Evolutionary conservation across 331 rosid species (phyloP).

Genomic region (Rhamnella rubrinervis): DNA sequence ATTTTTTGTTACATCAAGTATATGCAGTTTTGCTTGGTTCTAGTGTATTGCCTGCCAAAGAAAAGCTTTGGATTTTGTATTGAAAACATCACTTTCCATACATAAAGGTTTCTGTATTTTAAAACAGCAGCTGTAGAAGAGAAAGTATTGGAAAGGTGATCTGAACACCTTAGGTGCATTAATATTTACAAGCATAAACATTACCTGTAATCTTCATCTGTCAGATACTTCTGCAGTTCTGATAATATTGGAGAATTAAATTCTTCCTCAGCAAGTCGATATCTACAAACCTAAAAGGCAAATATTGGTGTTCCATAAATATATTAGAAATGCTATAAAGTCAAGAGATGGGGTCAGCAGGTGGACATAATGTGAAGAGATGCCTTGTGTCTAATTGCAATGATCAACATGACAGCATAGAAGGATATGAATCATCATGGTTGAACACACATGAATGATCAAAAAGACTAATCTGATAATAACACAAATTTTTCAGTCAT

Average conservation of each 20-base stretch:
- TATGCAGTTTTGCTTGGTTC: no score
- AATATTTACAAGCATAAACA: conserved; percentile 21
- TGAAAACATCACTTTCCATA: no score
- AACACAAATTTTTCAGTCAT: no score
- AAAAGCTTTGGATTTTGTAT: no score
- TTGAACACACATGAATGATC: not conserved
- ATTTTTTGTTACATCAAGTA: no score
- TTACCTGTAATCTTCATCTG: conserved; percentile 94
- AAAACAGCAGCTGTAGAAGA: no score
- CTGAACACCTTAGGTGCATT: not conserved
- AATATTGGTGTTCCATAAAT: conserved; percentile 8
- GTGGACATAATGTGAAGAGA: not conserved
- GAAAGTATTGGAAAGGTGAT: not conserved
- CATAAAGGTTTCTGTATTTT: no score
- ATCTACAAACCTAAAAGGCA: conserved; percentile 82
- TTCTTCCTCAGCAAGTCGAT: conserved; percentile 76
- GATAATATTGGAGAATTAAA: conserved; percentile 69
- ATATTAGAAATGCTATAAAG: not conserved
- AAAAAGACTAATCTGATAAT: no score
- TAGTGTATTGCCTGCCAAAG: no score
- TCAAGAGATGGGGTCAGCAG: not conserved
- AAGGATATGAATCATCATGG: not conserved
- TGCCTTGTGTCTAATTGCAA: not conserved
- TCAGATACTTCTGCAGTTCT: conserved; percentile 80
- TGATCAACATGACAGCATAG: not conserved